Evolutionary conservation across 1,139 yeast species (phyloP).

Genomic region (Saccharomycopsis crataegensis): DNA sequence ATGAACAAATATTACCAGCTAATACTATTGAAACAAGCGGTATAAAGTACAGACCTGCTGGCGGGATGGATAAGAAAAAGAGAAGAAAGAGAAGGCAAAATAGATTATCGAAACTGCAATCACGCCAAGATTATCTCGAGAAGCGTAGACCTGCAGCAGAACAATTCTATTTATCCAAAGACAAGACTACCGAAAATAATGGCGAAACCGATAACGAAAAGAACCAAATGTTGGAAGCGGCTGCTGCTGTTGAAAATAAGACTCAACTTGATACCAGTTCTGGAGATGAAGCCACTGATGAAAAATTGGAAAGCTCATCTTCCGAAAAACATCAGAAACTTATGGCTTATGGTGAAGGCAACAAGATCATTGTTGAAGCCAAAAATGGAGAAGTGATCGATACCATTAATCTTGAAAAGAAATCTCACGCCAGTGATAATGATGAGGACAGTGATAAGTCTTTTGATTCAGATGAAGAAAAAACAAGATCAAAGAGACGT

Average conservation of each 20-base stretch:
- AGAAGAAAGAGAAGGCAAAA: slow-evolving; percentile 33
- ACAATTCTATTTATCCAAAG: slow-evolving; percentile 24
- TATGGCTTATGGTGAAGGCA: slow-evolving; percentile 70
- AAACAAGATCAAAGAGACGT: slow-evolving; percentile 1
- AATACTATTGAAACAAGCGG: slow-evolving; percentile 58
- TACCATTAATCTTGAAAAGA: slow-evolving; percentile 26
- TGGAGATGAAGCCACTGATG: background rate
- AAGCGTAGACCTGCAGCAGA: slow-evolving; percentile 26
- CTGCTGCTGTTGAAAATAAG: background rate
- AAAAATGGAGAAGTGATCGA: slow-evolving; percentile 72
- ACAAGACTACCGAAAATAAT: slow-evolving; percentile 23
- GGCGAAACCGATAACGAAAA: background rate
- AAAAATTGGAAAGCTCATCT: background rate
- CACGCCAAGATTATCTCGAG: slow-evolving; percentile 21
- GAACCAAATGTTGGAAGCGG: background rate
- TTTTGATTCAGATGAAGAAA: background rate
- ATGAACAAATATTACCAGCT: slow-evolving; percentile 20
- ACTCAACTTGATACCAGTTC: background rate
- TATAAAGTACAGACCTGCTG: slow-evolving; percentile 67
- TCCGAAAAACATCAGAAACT: slow-evolving; percentile 20
- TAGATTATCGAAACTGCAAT: slow-evolving; percentile 6
- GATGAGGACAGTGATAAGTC: background rate
- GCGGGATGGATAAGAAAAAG: slow-evolving; percentile 58
- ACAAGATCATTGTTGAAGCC: slow-evolving; percentile 67
- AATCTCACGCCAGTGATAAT: slow-evolving; percentile 8